A percentile compares a stretch with the other conserved stretches of the same genome.
Evolutionary conservation across 2,329 filamentous ascomycete genomes (phyloP).

Genomic region (Aspergillus spinulosporus): DNA sequence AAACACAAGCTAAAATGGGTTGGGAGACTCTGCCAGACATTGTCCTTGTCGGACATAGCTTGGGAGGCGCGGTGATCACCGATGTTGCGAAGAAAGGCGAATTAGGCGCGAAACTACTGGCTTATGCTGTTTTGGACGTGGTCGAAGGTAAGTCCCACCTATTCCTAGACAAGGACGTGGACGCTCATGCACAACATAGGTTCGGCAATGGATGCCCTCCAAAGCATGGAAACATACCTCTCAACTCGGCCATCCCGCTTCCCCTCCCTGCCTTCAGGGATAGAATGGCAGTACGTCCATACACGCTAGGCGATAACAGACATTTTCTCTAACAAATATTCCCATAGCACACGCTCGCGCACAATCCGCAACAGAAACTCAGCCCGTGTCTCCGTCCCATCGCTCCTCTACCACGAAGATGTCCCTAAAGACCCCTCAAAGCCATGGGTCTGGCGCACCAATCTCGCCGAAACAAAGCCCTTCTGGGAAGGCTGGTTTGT

Average conservation of each 20-base stretch:
- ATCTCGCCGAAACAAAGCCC: conserved; percentile 76
- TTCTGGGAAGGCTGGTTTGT: conserved; percentile 96
- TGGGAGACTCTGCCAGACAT: conserved; percentile 75
- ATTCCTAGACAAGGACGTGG: too few relatives aligned
- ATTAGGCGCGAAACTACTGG: conserved; percentile 70
- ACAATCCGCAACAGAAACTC: conserved; percentile 81
- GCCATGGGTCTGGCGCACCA: conserved; percentile 81
- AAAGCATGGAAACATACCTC: conserved; percentile 91
- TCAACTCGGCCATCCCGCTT: conserved; percentile 78
- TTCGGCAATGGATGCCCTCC: conserved; percentile 89
- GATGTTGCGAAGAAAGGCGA: conserved; percentile 70
- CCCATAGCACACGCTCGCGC: conserved; percentile 66
- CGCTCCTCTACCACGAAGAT: conserved; percentile 61
- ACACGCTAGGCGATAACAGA: not conserved
- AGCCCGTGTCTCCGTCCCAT: conserved; percentile 85
- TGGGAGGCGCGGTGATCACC: conserved; percentile 88
- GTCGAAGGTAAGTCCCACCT: conserved; percentile 64
- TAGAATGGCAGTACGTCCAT: conserved; percentile 77
- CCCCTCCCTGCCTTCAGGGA: conserved; percentile 70
- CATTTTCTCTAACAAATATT: conserved; percentile 1
- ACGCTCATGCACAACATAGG: conserved; percentile 43
- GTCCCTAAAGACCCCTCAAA: conserved; percentile 39
- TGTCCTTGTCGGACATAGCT: conserved; percentile 84
- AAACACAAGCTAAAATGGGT: conserved; percentile 66
- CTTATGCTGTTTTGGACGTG: conserved; percentile 88